Evolutionary conservation across 495 filamentous ascomycete genomes (phyloP).

Genomic region (Xylona heveae): DNA sequence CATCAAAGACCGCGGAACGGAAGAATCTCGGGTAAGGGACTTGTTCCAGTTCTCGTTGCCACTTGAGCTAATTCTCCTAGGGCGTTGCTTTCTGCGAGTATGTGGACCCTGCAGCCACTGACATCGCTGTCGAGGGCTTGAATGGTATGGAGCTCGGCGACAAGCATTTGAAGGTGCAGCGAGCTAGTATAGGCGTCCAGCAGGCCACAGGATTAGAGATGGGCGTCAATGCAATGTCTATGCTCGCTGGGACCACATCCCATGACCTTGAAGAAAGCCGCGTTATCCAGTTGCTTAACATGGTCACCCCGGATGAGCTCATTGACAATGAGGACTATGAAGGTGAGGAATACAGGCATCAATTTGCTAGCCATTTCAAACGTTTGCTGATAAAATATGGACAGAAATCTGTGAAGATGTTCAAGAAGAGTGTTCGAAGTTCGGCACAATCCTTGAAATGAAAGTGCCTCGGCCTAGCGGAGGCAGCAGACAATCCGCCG

Average conservation of each 20-base stretch:
- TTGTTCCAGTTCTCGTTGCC: conserved; percentile 1
- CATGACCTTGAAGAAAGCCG: conserved; percentile 51
- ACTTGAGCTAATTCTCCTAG: conserved; percentile 22
- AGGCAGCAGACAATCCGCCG: conserved; percentile 7
- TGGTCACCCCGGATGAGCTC: conserved; percentile 91
- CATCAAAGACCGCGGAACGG: conserved; percentile 69
- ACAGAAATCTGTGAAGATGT: conserved; percentile 90
- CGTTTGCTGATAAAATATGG: conserved; percentile 8
- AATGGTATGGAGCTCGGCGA: conserved; percentile 86
- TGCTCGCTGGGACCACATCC: conserved; percentile 87
- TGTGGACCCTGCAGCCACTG: conserved; percentile 49
- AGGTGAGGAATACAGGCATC: no score
- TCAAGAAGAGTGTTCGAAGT: conserved; percentile 78
- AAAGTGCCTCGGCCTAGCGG: conserved; percentile 79
- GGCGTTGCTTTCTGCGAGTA: conserved; percentile 98
- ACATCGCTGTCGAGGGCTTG: conserved; percentile 74
- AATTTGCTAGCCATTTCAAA: background rate
- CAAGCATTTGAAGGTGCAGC: conserved; percentile 59
- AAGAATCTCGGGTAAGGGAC: conserved; percentile 63
- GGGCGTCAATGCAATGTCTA: conserved; percentile 95
- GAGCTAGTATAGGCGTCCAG: conserved; percentile 79
- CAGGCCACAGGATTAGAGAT: conserved; percentile 82
- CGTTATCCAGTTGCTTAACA: conserved; percentile 85
- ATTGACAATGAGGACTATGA: conserved; percentile 89
- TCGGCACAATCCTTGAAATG: conserved; percentile 58